Evolutionary conservation across 352 stramenopile species (phyloP), one percentile per base, ranked within the genome.

Genomic region (Phytophthora europaea): DNA sequence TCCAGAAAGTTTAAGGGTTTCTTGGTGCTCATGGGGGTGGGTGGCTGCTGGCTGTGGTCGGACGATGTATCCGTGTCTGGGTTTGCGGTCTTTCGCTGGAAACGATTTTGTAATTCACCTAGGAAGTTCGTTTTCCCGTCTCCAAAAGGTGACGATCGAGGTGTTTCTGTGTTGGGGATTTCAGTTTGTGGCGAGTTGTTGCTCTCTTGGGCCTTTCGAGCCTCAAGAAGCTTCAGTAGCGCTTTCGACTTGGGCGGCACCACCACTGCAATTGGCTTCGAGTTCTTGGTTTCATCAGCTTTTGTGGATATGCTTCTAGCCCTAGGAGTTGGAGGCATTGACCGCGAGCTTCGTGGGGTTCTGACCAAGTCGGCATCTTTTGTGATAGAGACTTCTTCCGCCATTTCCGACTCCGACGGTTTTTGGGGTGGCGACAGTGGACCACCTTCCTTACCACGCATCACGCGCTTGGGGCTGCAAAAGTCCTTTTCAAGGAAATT

Each of bases 401-500:
- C 23, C 8, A 36, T 23, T 48, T 54, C 10, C 38, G 33, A 52
- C 6, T 43, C 34, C 20, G 3, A 18, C 52, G 15, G 0, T 60
- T 68, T 75, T 22, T 43, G 22, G 26, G 58, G 57, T 51, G 63
- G 50, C n/a, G 57, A 64, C n/a, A 28, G 10, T 2, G 65, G 55
- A 38, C 22, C 43, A 13, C 56, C 50, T 16, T 67, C 60, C 26
- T 66, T 74, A 4, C 59, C 61, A 23, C n/a, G 61, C 12, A 67
- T 58, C 4, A 78, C 62, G 4, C 80, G 80, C 15, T 72, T 76
- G 0, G 78, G 75, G 22, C 74, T 87, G 59, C 87, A 94, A 58
- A 94, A 92, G 45, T 93, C 87, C 28, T 92, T 87, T 43, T 93
- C 79, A 0, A 94, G 77, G 52, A 93, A 93, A 4, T 76, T 56